phyloP scores from a whole-genome alignment of 306 rosid genomes.

The Casuarina glauca region DNA sequence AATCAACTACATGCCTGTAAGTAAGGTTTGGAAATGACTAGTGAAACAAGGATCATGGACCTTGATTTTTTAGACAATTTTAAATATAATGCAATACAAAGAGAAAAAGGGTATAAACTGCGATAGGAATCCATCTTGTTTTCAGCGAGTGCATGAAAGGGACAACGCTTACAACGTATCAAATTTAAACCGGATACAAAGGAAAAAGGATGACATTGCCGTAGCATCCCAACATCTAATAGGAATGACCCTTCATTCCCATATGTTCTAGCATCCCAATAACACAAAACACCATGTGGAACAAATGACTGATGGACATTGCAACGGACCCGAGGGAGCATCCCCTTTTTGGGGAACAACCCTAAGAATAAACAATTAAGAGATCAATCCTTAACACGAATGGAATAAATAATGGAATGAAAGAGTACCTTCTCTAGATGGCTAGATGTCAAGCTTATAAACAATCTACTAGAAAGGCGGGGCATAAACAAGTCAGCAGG shows the following conservation, averaged over 20 bases:
- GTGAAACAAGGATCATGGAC: not conserved
- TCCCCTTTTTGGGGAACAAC: slow-evolving; percentile 51
- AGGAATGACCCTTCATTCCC: slow-evolving; percentile 63
- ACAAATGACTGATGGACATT: slow-evolving; percentile 33
- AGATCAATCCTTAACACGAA: slow-evolving; percentile 46
- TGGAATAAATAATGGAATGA: slow-evolving; percentile 39
- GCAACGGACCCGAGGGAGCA: slow-evolving; percentile 46
- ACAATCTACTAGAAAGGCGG: slow-evolving; percentile 50
- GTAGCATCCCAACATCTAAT: slow-evolving; percentile 36
- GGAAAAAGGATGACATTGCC: slow-evolving; percentile 26
- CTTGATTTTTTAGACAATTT: not conserved
- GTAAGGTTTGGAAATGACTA: not conserved
- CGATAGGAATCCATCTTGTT: slow-evolving; percentile 28
- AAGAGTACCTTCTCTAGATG: slow-evolving; percentile 52
- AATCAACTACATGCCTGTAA: not conserved
- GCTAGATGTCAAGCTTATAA: slow-evolving; percentile 67
- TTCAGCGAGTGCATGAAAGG: slow-evolving; percentile 36
- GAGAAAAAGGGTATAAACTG: slow-evolving; percentile 10
- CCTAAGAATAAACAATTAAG: slow-evolving; percentile 67
- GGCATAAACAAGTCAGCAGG: slow-evolving; percentile 65
- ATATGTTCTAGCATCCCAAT: slow-evolving; percentile 42
- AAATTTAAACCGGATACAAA: slow-evolving; percentile 43
- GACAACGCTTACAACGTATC: slow-evolving; percentile 46
- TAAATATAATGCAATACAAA: not conserved
- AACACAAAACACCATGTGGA: slow-evolving; percentile 41